Evolutionary conservation across 1,139 yeast genomes (phyloP).

Genomic region (Yamadazyma buinensis): DNA sequence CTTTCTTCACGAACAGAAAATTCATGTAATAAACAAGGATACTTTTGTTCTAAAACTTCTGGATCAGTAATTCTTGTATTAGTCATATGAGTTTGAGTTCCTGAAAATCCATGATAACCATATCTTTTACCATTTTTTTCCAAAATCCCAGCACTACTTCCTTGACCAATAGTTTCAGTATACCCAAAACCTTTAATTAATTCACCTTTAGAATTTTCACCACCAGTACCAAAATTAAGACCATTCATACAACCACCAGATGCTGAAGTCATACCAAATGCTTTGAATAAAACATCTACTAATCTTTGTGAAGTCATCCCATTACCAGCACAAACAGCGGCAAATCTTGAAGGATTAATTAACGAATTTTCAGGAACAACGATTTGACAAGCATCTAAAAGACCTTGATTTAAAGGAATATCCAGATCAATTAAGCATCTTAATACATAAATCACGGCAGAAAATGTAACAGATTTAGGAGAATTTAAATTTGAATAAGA

Average conservation of each 20-base stretch:
- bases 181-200: slow-evolving; percentile 42
- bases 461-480: slow-evolving; percentile 39
- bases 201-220: slow-evolving; percentile 29
- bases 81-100: slow-evolving; percentile 46
- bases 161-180: slow-evolving; percentile 47
- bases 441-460: slow-evolving; percentile 41
- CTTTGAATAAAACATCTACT: slow-evolving; percentile 29
- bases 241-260: slow-evolving; percentile 38
- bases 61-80: slow-evolving; percentile 40
- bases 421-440: slow-evolving; percentile 42
- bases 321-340: slow-evolving; percentile 48
- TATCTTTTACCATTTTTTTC: slow-evolving; percentile 18
- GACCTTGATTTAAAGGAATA: slow-evolving; percentile 45
- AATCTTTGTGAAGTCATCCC: slow-evolving; percentile 47
- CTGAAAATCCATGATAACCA: slow-evolving; percentile 35
- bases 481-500: slow-evolving; percentile 41
- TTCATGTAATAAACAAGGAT: slow-evolving; percentile 27
- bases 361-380: slow-evolving; percentile 36
- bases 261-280: slow-evolving; percentile 41
- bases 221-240: slow-evolving; percentile 44
- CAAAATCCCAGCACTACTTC: slow-evolving; percentile 39
- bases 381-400: slow-evolving; percentile 37
- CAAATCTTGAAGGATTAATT: slow-evolving; percentile 37
- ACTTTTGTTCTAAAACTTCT: slow-evolving; percentile 31
- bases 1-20: slow-evolving; percentile 24